Evolutionary conservation across 108 stramenopile species (phyloP).

Genomic region (Aurantiochytrium sp.): DNA sequence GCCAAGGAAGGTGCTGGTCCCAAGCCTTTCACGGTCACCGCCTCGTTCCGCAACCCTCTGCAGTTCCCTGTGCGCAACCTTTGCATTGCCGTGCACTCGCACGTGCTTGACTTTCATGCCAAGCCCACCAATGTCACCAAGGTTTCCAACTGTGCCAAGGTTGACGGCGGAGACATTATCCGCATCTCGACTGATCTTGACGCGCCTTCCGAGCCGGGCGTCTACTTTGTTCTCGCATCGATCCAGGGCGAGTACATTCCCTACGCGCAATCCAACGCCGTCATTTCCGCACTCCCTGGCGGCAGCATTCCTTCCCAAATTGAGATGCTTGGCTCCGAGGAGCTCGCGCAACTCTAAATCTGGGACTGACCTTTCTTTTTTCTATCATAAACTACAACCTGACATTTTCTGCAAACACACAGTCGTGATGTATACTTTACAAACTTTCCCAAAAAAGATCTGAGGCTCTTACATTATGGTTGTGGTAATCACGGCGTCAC

Average conservation of each 20-base stretch:
- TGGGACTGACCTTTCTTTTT: no score
- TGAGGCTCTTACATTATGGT: no score
- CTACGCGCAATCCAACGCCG: background rate
- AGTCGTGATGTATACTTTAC: no score
- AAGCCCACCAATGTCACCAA: background rate
- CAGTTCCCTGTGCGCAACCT: background rate
- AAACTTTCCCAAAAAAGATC: no score
- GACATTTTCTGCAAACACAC: no score
- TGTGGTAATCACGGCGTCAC: no score
- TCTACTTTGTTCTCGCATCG: background rate
- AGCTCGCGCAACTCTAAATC: background rate
- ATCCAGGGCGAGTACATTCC: background rate
- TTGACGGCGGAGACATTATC: background rate
- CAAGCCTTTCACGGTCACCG: background rate
- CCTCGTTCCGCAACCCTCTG: slow-evolving; percentile 6
- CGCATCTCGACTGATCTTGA: background rate
- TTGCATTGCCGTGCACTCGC: slow-evolving; percentile 7
- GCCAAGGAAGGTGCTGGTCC: background rate
- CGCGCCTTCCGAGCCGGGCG: background rate
- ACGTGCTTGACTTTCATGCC: background rate
- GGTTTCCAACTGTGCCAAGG: background rate
- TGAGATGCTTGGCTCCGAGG: background rate
- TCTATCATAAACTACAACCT: no score
- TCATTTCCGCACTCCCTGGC: background rate
- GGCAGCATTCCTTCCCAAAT: background rate